Evolutionary conservation across 208 protist species (phyloP).

Genomic region (Leptomonas pyrrhocoris): DNA sequence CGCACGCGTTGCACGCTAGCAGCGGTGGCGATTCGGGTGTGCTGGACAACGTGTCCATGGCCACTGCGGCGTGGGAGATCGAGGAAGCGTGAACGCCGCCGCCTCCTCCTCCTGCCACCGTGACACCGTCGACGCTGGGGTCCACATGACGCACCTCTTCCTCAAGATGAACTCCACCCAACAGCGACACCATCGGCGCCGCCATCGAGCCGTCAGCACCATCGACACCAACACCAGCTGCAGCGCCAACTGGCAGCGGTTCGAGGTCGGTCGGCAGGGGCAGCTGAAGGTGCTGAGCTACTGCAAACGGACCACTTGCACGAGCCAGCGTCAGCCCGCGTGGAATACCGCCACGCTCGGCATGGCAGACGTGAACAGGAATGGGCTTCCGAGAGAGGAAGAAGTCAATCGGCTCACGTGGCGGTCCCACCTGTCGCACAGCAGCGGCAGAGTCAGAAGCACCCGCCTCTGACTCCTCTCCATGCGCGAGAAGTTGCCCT

Average conservation of each 20-base stretch:
- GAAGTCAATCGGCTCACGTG: conserved; percentile 34
- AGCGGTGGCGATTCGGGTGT: conserved; percentile 11
- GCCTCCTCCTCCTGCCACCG: neutral
- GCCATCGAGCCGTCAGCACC: neutral
- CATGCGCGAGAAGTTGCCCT: conserved; percentile 7
- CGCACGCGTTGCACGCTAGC: conserved; percentile 19
- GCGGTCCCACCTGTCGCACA: neutral
- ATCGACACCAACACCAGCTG: neutral
- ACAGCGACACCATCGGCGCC: neutral
- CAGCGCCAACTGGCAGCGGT: neutral
- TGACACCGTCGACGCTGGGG: neutral
- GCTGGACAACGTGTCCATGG: neutral
- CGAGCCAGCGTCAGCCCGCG: conserved; percentile 43
- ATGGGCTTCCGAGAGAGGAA: conserved; percentile 29
- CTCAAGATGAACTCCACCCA: neutral
- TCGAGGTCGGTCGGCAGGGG: neutral
- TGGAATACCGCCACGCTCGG: conserved; percentile 47
- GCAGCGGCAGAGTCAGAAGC: conserved; percentile 4
- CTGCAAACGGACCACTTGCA: conserved; percentile 30
- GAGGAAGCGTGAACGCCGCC: neutral
- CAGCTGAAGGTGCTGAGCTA: conserved; percentile 19
- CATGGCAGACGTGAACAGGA: conserved; percentile 50
- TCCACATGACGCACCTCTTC: neutral
- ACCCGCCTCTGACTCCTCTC: neutral
- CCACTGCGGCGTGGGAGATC: neutral